Base-by-base conservation (phyloP, 805 yeast genomes). In the Yarrowia hollandica region DNA sequence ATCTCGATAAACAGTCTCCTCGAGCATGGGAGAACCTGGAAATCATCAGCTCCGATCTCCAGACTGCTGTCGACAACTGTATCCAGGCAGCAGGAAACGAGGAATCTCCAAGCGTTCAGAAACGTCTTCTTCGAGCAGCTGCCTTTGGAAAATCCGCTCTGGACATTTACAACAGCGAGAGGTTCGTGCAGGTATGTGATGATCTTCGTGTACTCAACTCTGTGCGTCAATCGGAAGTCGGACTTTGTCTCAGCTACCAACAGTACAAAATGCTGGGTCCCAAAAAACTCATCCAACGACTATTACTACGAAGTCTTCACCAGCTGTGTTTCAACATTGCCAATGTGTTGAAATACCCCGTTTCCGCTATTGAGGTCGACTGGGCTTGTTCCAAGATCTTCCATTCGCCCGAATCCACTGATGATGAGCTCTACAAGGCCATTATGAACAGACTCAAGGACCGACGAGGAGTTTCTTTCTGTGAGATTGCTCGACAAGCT, bases 311-410 rank as follows among this genome's bases (percentile, higher is more conserved):
- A 46, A 79, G 82, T 35, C 73, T 78, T 62, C 88, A 85, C 71
- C 75, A 79, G 10, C 75, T 88, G 41, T 83, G 90, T 2, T 69
- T 89, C 30, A 80, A 84, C 61, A 74, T 90, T 1, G 79, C 87
- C 5, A 77, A 79, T 15, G 74, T 80, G 25, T 74, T 77, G 64
- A 73, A 71, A 46, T 71, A 75, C 52, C 83, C 80, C 42, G 74
- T 73, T 54, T 80, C 80, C 66, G 62, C 71, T 14, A 79, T 94
- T 0, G 86, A 85, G 66, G 76, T 82, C 1, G 79, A 84, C 63
- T 94, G 98, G 98, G 91, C 96, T 5, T 80, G 85, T 61, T 72
- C 79, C 30, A 87, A 88, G 67, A 82, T 91, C 21, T 78, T 77
- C 60, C 71, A 72, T 26, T 84, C 85, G 14, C 66, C 77, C 6